Evolutionary conservation across 257 asterid genomes (phyloP).

Genomic region (Coffea eugenioides): DNA sequence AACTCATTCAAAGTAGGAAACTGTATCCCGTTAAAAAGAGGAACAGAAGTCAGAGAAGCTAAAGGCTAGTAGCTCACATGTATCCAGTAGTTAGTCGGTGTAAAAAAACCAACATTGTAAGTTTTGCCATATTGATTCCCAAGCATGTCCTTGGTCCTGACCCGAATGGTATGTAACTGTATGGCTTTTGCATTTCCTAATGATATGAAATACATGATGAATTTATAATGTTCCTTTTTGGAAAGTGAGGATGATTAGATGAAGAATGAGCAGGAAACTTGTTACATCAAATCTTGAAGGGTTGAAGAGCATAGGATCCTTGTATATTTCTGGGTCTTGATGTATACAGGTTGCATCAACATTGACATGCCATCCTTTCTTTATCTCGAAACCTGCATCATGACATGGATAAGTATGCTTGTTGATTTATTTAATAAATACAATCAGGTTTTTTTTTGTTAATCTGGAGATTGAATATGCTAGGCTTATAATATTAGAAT

Average conservation of each 20-base stretch:
- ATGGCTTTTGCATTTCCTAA: conserved; percentile 63
- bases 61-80: conserved; percentile 32
- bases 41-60: not conserved
- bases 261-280: not conserved
- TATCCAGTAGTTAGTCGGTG: conserved; percentile 51
- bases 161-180: conserved; percentile 60
- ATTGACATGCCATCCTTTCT: conserved; percentile 68
- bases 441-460: not conserved
- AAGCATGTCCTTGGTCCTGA: conserved; percentile 62
- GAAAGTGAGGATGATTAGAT: not conserved
- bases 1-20: not conserved
- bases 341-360: conserved; percentile 62
- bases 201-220: not conserved
- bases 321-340: conserved; percentile 43
- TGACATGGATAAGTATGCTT: not conserved
- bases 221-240: not conserved
- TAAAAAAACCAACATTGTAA: conserved; percentile 52
- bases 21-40: not conserved
- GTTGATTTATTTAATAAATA: not conserved
- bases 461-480: not conserved
- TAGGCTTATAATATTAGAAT: not conserved
- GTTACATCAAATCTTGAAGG: conserved; percentile 68
- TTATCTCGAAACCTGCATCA: conserved; percentile 50
- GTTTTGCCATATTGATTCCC: conserved; percentile 66
- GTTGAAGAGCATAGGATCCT: conserved; percentile 48